Evolutionary conservation across 2,329 filamentous ascomycete genomes (phyloP), one percentile per base, ranked within the genome.

Genomic region (Davidsoniella neocaledoniae): DNA sequence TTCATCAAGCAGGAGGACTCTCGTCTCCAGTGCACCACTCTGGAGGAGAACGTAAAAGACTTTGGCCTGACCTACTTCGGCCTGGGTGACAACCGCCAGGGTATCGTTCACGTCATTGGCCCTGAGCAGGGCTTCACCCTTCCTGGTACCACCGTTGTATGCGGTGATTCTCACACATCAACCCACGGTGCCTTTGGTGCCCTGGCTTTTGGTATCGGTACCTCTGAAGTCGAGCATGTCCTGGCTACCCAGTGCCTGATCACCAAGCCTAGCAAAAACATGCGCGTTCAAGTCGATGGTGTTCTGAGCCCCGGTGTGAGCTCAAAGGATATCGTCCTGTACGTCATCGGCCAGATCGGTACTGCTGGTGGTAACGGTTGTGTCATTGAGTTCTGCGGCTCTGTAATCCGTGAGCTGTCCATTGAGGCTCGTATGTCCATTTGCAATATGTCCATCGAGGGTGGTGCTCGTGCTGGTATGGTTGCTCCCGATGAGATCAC

Each of bases 371-470:
- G 91, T 58, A 96, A 83, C 51, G 88, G 90, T 54, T 81, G 83
- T 48, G 91, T 96, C 56, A 95, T 98, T 59, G 91, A 98, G 70
- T 98, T 90, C 71, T 94, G 87, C 62, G 91, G 91, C 53, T 94
- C 88, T 47, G 86, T 91, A 54, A 95, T 98, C 62, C 80, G 86
- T 58, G 69, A 68, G 54, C 72, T 96, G 58, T 94, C 86, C 66
- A 94, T 98, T 77, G 91, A 96, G 67, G 91, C 90, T 41, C 80
- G 91, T 57, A 96, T 98, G 91, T 95, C 88, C 55, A 94, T 98
- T 64, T 96, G 91, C 72, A 98, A 98, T 71, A 96, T 96, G 91
- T 87, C 88, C 12, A 95, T 96, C 58, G 91, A 98, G 71, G 91
- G 75, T 57, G 91, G 91, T 66, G 91, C 91, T 44, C 77, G 91